These are phyloP conservation scores for Phytophthora melonis DNA, from an alignment of 352 stramenopile species.

Conservation along the genomic window DNA sequence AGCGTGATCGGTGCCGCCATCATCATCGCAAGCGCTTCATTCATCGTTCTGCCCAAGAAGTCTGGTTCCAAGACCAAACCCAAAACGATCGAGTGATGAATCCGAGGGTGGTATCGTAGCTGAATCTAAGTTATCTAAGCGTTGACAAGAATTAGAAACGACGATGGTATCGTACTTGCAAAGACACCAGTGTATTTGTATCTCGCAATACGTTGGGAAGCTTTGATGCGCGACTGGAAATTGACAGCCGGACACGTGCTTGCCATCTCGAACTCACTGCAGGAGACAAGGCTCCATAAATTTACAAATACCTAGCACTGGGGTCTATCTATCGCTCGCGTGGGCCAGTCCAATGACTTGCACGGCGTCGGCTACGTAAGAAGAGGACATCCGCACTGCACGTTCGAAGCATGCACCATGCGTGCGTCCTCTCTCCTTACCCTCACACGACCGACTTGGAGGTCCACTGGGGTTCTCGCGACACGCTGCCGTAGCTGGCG, in stretches of 20 bases:
- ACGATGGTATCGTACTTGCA: constrained; percentile 4
- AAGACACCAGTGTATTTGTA: constrained; percentile 17
- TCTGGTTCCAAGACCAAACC: constrained; percentile 8
- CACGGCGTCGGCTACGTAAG: not conserved
- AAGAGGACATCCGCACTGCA: constrained; percentile 12
- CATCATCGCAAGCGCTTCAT: constrained; percentile 61
- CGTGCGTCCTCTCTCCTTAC: constrained; percentile 7
- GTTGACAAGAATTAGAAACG: not conserved
- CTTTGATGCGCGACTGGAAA: constrained; percentile 21
- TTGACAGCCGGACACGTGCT: constrained; percentile 18
- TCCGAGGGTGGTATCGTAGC: not conserved
- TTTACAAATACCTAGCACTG: constrained; percentile 38
- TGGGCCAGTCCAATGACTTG: not conserved
- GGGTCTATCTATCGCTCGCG: constrained; percentile 14
- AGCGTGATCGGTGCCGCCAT: constrained; percentile 67
- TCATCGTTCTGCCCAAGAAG: constrained; percentile 59
- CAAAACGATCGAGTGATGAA: constrained; percentile 31
- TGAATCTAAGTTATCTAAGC: not conserved
- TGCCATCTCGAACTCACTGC: constrained; percentile 15
- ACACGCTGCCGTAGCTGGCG: constrained; percentile 50
- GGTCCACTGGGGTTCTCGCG: constrained; percentile 44
- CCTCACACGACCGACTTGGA: constrained; percentile 42
- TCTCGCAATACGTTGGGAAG: constrained; percentile 15
- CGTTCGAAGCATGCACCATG: constrained; percentile 28
- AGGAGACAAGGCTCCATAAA: constrained; percentile 22